These are phyloP conservation scores for Lentinula aciculospora DNA, from an alignment of 768 basidiomycete species.

Conservation along the genomic window DNA sequence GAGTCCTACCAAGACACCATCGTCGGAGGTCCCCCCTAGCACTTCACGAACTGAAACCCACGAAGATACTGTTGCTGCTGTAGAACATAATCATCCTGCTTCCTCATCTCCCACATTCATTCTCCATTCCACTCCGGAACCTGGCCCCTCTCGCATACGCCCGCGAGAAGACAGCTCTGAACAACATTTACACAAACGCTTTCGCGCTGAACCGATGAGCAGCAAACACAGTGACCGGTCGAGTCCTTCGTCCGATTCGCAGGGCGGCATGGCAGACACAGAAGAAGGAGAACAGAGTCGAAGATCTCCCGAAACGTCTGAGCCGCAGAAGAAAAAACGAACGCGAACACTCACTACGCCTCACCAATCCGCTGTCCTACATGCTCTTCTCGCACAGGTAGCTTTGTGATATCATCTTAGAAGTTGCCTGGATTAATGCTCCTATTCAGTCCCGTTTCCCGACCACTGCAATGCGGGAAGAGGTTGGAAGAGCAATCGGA, in stretches of 20 bases:
- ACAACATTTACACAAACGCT: slow-evolving; percentile 38
- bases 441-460: slow-evolving; percentile 74
- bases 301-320: slow-evolving; percentile 25
- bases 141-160: slow-evolving; percentile 17
- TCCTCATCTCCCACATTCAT: slow-evolving; percentile 11
- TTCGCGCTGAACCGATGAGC: slow-evolving; percentile 27
- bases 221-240: slow-evolving; percentile 22
- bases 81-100: slow-evolving; percentile 11
- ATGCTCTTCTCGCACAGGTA: slow-evolving; percentile 84
- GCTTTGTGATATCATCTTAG: slow-evolving; percentile 12
- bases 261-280: slow-evolving; percentile 54
- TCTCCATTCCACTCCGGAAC: slow-evolving; percentile 20
- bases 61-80: slow-evolving; percentile 24
- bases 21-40: slow-evolving; percentile 26
- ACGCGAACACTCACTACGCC: slow-evolving; percentile 83
- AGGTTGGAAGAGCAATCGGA: slow-evolving; percentile 83
- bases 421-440: slow-evolving; percentile 8
- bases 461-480: slow-evolving; percentile 81
- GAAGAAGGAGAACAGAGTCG: slow-evolving; percentile 46
- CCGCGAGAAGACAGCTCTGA: slow-evolving; percentile 18
- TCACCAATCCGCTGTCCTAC: slow-evolving; percentile 83
- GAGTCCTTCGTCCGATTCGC: slow-evolving; percentile 44
- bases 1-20: slow-evolving; percentile 28
- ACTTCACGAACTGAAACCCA: slow-evolving; percentile 37
- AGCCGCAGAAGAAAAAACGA: slow-evolving; percentile 69